Base-by-base conservation (phyloP, 148 eudicot species). In the Camellia sinensis region DNA sequence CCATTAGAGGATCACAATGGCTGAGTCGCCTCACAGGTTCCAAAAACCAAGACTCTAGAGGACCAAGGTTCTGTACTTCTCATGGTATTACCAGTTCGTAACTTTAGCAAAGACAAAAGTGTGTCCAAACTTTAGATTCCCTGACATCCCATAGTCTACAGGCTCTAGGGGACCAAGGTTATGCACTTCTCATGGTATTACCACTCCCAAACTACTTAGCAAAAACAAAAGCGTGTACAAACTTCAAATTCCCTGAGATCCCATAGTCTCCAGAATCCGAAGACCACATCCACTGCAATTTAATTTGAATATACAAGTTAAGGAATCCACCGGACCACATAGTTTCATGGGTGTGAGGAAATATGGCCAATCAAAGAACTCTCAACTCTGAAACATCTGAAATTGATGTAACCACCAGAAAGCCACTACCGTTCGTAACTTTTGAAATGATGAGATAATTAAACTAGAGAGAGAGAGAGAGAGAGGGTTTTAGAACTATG, bases 41-140 rank as follows among this genome's bases (percentile, higher is more conserved):
- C 50, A 70, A 9, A 45, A 45, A 4, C 9, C 21, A 70, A 70
- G 40, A 70, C 29, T 9, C 12, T 70, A 70, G 54, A 70, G 37
- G 56, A 48, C 56, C 37, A 70, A 70, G 17, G 56, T 45, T 70
- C 13, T 70, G 19, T 13, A 70, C 22, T 48, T 69, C 73, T 7
- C 3, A 45, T 18, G 29, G 14, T 69, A 45, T 9, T 45, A 69
- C 9, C 5, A 69, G 11, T 69, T 54, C 54, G 17, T n/a, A 19
- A 54, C 21, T 22, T 70, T 9, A 8, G 74, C 74, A 70, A 18
- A 45, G 15, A 46, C 29, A 46, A 46, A 48, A n/a, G 19, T 70
- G 57, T 45, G 15, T n/a, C 74, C 56, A 68, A 70, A 54, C 74
- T 13, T 70, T 40, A 46, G 37, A 70, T 70, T 46, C 17, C 56